Conservation (phyloP, 495 filamentous ascomycete genomes). For the Venustampulla echinocandica region DNA sequence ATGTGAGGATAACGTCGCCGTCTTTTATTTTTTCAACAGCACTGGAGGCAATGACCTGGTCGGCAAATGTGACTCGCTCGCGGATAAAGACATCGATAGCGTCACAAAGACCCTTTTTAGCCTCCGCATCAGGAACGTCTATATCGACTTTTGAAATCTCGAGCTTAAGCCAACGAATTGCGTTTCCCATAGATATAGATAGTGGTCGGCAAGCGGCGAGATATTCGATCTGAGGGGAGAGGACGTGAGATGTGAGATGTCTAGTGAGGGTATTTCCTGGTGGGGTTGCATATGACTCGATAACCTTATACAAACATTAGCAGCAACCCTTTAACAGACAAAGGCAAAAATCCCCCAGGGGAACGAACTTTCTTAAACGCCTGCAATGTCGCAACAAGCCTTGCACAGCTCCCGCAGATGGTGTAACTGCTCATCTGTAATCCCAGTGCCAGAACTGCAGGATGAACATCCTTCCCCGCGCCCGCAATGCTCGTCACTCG, state of each 20-base stretch:
- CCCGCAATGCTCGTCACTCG: constrained; percentile 64
- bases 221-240: constrained; percentile 92
- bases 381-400: constrained; percentile 77
- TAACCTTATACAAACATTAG: constrained; percentile 54
- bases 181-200: constrained; percentile 90
- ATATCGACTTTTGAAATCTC: constrained; percentile 81
- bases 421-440: constrained; percentile 85
- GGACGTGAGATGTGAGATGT: constrained; percentile 81
- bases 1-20: constrained; percentile 79
- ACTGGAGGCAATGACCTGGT: constrained; percentile 70
- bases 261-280: constrained; percentile 71
- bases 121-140: constrained; percentile 62
- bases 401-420: constrained; percentile 81
- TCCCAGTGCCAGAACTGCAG: constrained; percentile 73
- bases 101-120: constrained; percentile 66
- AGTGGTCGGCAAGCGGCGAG: constrained; percentile 86
- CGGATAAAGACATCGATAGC: constrained; percentile 86
- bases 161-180: constrained; percentile 87
- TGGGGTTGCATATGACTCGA: constrained; percentile 85
- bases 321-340: not conserved
- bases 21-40: constrained; percentile 61
- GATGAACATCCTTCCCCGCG: constrained; percentile 83
- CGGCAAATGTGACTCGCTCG: constrained; percentile 79
- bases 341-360: constrained; percentile 20
- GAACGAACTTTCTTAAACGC: constrained; percentile 90